Percentiles rank a stretch among this genome's conserved stretches.
These are phyloP conservation scores for Panellus pusillus DNA, from an alignment of 768 basidiomycete species.

Conservation along the genomic window DNA sequence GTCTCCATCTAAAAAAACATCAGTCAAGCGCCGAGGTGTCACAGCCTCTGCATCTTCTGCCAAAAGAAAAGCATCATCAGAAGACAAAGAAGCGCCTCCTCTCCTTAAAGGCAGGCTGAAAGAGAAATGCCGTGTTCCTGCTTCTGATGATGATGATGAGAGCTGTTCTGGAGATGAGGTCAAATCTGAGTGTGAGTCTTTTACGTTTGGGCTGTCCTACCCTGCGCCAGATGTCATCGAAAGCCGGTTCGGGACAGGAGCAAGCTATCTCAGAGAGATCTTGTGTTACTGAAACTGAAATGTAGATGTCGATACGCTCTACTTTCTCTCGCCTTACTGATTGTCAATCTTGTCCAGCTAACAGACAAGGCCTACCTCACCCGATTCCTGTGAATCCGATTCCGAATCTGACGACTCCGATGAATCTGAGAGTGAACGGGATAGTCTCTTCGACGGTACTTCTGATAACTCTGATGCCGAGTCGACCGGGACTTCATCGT, in stretches of 20 bases:
- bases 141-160: too few species aligned
- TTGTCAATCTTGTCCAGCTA: constrained; percentile 33
- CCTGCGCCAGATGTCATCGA: constrained; percentile 56
- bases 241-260: constrained; percentile 60
- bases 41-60: too few species aligned
- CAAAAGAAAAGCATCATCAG: too few species aligned
- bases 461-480: constrained; percentile 40
- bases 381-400: constrained; percentile 32
- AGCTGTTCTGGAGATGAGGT: too few species aligned
- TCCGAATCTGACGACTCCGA: constrained; percentile 31
- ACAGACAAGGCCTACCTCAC: constrained; percentile 41
- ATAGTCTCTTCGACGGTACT: constrained; percentile 37
- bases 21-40: too few species aligned
- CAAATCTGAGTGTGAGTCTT: too few species aligned
- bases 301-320: constrained; percentile 40
- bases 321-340: constrained; percentile 15
- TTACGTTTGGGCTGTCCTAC: neutral
- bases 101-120: constrained; percentile 1
- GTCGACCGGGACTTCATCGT: constrained; percentile 60
- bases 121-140: neutral
- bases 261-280: constrained; percentile 62
- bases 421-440: too few species aligned
- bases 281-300: constrained; percentile 56
- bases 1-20: neutral
- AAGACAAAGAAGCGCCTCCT: neutral